phyloP scores from a whole-genome alignment of 2,329 filamentous ascomycete species.

The Berkeleyomyces basicola region DNA sequence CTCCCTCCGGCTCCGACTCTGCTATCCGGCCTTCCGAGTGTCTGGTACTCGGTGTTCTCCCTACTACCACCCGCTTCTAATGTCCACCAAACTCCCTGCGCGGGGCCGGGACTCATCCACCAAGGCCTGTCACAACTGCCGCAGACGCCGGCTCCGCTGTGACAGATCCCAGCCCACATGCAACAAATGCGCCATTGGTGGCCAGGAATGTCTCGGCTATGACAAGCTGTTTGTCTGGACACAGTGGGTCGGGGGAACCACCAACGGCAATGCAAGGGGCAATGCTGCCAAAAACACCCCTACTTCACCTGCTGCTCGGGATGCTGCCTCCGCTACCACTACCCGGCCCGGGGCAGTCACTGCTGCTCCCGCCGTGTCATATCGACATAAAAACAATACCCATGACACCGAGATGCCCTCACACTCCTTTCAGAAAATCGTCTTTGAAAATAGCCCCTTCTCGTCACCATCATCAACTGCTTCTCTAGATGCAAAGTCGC shows the following conservation, averaged over 20 bases:
- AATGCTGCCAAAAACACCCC: background rate
- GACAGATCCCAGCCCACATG: constrained; percentile 43
- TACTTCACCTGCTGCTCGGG: background rate
- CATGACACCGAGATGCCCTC: background rate
- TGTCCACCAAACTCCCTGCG: constrained; percentile 1
- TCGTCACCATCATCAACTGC: background rate
- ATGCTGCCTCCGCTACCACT: background rate
- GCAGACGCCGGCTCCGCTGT: constrained; percentile 42
- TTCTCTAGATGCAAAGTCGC: background rate
- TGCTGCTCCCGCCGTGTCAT: background rate
- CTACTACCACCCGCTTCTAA: background rate
- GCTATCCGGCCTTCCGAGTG: background rate
- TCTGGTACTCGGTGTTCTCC: background rate
- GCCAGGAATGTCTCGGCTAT: constrained; percentile 44
- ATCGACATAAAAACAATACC: background rate
- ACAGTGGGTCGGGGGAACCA: constrained; percentile 17
- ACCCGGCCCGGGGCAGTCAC: background rate
- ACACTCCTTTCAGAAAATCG: background rate
- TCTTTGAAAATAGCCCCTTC: constrained; percentile 2
- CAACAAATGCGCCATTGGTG: constrained; percentile 39
- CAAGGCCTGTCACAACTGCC: constrained; percentile 44
- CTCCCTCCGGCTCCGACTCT: background rate
- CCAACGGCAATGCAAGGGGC: background rate
- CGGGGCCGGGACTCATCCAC: constrained; percentile 7
- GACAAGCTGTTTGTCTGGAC: constrained; percentile 45